phyloP scores from a whole-genome alignment of 768 basidiomycete species.

The Sarcomyxa edulis region DNA sequence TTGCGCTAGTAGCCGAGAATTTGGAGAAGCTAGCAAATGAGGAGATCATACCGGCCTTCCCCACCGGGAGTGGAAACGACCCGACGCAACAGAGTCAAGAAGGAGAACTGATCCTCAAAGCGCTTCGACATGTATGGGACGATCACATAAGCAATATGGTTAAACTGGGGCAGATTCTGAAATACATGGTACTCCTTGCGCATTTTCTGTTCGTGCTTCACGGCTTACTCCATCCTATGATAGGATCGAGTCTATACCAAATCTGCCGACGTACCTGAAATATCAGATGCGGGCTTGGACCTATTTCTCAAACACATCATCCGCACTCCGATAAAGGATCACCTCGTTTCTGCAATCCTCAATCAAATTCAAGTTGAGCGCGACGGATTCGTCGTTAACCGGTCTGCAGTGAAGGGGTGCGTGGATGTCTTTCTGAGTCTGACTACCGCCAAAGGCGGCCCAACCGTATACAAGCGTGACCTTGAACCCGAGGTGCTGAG shows the following conservation, averaged over 20 bases:
- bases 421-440: slow-evolving; percentile 81
- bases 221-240: background rate
- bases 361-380: slow-evolving; percentile 88
- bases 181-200: slow-evolving; percentile 79
- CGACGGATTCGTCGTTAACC: slow-evolving; percentile 85
- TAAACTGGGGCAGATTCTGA: slow-evolving; percentile 84
- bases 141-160: slow-evolving; percentile 88
- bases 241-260: slow-evolving; percentile 91
- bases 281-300: slow-evolving; percentile 74
- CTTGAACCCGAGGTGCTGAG: slow-evolving; percentile 78
- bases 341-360: slow-evolving; percentile 77
- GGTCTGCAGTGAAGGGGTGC: slow-evolving; percentile 86
- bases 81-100: slow-evolving; percentile 74
- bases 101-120: slow-evolving; percentile 81
- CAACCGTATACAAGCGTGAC: slow-evolving; percentile 74
- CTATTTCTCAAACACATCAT: slow-evolving; percentile 84
- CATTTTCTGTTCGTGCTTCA: background rate
- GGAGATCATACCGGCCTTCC: slow-evolving; percentile 79
- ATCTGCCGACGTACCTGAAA: slow-evolving; percentile 68
- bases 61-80: slow-evolving; percentile 61
- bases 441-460: slow-evolving; percentile 38
- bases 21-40: slow-evolving; percentile 73
- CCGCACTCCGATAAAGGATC: slow-evolving; percentile 73
- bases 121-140: slow-evolving; percentile 83
- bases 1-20: slow-evolving; percentile 73